Evolutionary conservation across 1,139 yeast species (phyloP).

Genomic region (Kurtzmaniella natalensis): DNA sequence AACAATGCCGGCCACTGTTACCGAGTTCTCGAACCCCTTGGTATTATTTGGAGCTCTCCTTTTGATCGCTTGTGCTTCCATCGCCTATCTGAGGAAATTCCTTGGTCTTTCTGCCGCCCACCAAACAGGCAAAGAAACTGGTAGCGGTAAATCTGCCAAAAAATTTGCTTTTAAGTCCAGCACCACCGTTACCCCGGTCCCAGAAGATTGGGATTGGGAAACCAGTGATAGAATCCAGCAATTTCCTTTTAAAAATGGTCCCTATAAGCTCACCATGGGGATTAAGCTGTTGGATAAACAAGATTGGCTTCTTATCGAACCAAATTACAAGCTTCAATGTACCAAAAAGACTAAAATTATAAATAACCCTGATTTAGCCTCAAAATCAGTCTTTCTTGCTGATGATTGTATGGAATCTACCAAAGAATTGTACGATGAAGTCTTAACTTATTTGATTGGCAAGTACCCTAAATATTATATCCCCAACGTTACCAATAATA

Average conservation of each 20-base stretch:
- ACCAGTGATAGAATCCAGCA: constrained; percentile 14
- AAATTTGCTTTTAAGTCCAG: too few relatives aligned
- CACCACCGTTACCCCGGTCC: constrained; percentile 10
- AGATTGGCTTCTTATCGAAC: constrained; percentile 68
- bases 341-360: constrained; percentile 38
- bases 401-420: constrained; percentile 47
- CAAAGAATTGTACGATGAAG: constrained; percentile 51
- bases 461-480: constrained; percentile 60
- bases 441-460: constrained; percentile 42
- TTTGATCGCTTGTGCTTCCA: too few relatives aligned
- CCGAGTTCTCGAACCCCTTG: too few relatives aligned
- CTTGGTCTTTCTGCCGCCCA: too few relatives aligned
- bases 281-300: constrained; percentile 49
- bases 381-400: constrained; percentile 30
- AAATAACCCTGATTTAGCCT: constrained; percentile 25
- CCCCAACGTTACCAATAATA: constrained; percentile 19
- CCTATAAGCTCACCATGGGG: constrained; percentile 67
- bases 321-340: constrained; percentile 49
- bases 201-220: constrained; percentile 16
- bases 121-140: too few relatives aligned
- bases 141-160: too few relatives aligned
- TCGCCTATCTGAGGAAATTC: too few relatives aligned
- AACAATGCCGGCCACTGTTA: too few relatives aligned
- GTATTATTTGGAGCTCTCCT: too few relatives aligned
- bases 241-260: constrained; percentile 38